Base-by-base conservation (phyloP, 2,329 filamentous ascomycete genomes). In the Penicillium sp. region DNA sequence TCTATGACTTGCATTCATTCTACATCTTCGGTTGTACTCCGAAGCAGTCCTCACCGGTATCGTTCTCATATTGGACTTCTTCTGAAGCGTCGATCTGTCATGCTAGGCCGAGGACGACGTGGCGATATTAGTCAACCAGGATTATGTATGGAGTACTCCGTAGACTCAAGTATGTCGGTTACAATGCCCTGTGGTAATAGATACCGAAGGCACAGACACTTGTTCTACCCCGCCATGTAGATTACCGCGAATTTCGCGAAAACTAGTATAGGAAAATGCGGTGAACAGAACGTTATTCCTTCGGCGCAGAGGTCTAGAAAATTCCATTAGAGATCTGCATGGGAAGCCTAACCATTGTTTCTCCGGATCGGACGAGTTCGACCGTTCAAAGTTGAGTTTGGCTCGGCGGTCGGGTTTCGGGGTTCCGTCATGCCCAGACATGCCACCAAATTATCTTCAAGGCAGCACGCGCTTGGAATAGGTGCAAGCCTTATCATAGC, bases 351-450 rank as follows among this genome's bases (percentile, higher is more conserved):
- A n/a, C n/a, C n/a, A n/a, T n/a, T n/a, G n/a, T 39, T 9, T 41
- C 19, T 25, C 46, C 47, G 41, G 25, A 30, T 46, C 47, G 47
- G 47, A 50, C 47, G 47, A 50, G 46, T 19, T 50, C 35, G 41
- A 46, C 47, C 47, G 47, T 36, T 33, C n/a, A n/a, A 12, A 19
- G 27, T 7, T 29, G 18, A 45, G 16, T 41, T 31, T 33, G 25
- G 44, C 47, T 47, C 53, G 55, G 55, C 19, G 51, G 54, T 54
- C 61, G 61, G 61, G 50, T 33, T 54, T 56, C 43, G 29, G 25
- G 37, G 5, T 41, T 52, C 60, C 59, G 59, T 49, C 49, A 54
- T 55, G 56, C 53, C 50, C 60, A 57, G 59, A 46, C 49, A 54
- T 55, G 56, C 53, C 50, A 60, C 46, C 46, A 53, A 45, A 30